Base-by-base conservation (phyloP, 1,139 yeast species). In the Pichia sp. region DNA sequence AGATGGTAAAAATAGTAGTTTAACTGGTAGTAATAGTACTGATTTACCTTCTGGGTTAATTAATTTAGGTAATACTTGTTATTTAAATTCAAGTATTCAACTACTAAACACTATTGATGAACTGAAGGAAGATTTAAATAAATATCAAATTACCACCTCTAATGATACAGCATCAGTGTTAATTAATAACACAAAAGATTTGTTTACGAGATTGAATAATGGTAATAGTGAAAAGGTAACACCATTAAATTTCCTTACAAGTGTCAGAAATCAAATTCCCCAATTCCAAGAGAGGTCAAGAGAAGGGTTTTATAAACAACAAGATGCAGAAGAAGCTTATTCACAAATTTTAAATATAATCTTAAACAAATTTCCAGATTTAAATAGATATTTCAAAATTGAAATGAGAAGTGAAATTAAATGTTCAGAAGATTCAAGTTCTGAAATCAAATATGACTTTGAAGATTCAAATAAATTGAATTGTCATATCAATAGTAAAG, bases 321-420 rank as follows among this genome's bases (percentile, higher is more conserved):
- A 93, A 69, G 99, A 93, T 73, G 99, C 99, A 0, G 99, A 93
- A 71, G 99, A 93, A 67, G 87, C 95, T 29, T 90, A 83, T 71
- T 84, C 96, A 16, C 95, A 87, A 66, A 76, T 93, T 53, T 70
- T 91, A 58, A 72, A 74, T 46, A 70, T 77, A 36, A 69, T 89
- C 57, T 71, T 80, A 41, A 56, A 62, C n/a, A 71, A 75, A 51
- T 62, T 77, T 65, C 70, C 80, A 64, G 69, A 75, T 61, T 58
- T 83, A 38, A 80, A 81, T 50, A 79, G 81, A 58, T 75, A 72
- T 56, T 86, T 91, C 68, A 80, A 79, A 47, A 74, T 95, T 45
- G 73, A 76, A 33, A 84, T 87, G 64, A 83, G 79, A 59, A 77
- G 83, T 13, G 73, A 75, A 28, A 78, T 86, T 47, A 83, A 77